Evolutionary conservation across 305 asterid genomes (phyloP), one percentile per base, ranked within the genome.

Genomic region (Galium porrigens): DNA sequence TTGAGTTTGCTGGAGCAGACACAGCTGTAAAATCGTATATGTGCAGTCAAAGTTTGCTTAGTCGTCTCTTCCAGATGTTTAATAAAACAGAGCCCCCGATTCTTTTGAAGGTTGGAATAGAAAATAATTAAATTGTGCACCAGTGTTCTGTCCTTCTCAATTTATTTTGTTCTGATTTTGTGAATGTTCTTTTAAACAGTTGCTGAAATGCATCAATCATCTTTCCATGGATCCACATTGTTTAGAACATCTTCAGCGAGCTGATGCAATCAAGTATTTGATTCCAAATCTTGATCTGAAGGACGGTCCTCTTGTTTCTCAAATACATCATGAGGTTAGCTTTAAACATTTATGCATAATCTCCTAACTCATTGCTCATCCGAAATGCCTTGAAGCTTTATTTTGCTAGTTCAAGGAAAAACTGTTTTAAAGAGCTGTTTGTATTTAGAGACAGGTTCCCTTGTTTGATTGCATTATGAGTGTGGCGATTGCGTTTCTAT

Each of bases 1-100:
- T 94, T 73, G 97, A 86, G 86, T 94, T 94, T 80, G 87, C 99
- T 74, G 88, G 89, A 32, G 95, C 96, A 59, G 99, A 90, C 75
- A 70, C 96, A 27, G 82, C 87, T 15, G 99, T 94, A 39, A 94
- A 90, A 79, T 83, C 94, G 66, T 82, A 74, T 78, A 94, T 94
- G 99, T 94, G 99, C 73, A 86, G 95, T 83, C 97, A 87, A 81
- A 94, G 97, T 81, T 78, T 94, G 78, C 96, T 94, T 64, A 87
- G 89, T 73, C 99, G 97, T 65, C 90, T 90, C 74, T 90, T 90
- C 79, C 96, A 90, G 86, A 94, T 94, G 96, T 94, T 94, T 70
- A 94, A 90, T 80, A 94, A 86, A 82, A 82, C 85, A 73, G 97
- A 90, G 73, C 90, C 97, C 78, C 97, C 90, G 63, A 94, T 94